phyloP scores from a whole-genome alignment of 306 rosid species.

The Abrus precatorius region DNA sequence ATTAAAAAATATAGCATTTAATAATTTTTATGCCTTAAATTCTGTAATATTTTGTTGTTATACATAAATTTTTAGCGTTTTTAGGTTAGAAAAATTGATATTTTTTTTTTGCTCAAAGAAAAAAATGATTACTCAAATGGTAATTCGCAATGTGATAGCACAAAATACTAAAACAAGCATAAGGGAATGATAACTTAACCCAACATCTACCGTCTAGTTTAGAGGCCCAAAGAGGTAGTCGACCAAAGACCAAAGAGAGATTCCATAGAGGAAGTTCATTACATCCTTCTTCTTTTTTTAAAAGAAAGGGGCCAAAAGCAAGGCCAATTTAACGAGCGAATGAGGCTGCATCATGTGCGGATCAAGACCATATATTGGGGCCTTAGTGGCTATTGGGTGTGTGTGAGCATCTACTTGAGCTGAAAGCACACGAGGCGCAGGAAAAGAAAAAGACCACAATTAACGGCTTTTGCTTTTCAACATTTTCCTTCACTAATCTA shows the following conservation, averaged over 20 bases:
- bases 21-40: no score
- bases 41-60: no score
- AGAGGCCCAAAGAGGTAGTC: neutral
- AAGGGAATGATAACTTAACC: neutral
- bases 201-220: neutral
- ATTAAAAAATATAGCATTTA: no score
- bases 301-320: neutral
- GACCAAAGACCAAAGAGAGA: slow-evolving; percentile 15
- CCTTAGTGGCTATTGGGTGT: slow-evolving; percentile 30
- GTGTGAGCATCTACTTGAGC: slow-evolving; percentile 47
- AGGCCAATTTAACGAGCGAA: neutral
- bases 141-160: neutral
- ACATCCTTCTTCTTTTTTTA: neutral
- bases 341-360: slow-evolving; percentile 3
- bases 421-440: slow-evolving; percentile 55
- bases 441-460: slow-evolving; percentile 56
- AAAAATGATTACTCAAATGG: neutral
- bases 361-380: neutral
- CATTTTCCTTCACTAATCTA: slow-evolving; percentile 40
- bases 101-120: no score
- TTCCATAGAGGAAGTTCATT: slow-evolving; percentile 16
- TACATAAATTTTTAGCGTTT: no score
- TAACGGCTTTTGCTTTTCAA: slow-evolving; percentile 60
- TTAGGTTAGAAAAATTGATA: no score
- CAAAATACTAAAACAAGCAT: neutral